Percentiles rank a stretch among this genome's conserved stretches.
Evolutionary conservation across 2,329 filamentous ascomycete species (phyloP).

Genomic region (Zasmidium angulare): DNA sequence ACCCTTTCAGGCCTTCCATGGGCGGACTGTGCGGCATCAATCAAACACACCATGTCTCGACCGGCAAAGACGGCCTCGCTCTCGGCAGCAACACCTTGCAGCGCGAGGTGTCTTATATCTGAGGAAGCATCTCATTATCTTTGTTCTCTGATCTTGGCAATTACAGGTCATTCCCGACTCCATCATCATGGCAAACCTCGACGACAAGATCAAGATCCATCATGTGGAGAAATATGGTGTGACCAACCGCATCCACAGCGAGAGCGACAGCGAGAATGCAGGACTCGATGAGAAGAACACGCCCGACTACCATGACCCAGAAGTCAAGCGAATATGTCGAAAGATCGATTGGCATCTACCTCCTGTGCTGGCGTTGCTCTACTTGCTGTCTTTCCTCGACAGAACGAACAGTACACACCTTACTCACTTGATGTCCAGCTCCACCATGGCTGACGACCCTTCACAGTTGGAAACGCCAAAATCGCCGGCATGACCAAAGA

Average conservation of each 20-base stretch:
- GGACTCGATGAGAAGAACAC: slow-evolving; percentile 14
- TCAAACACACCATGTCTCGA: neutral
- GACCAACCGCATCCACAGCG: neutral
- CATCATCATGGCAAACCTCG: neutral
- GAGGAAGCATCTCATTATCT: neutral
- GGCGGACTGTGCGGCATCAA: neutral
- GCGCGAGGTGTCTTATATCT: neutral
- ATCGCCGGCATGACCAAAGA: slow-evolving; percentile 35
- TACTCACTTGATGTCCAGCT: neutral
- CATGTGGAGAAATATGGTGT: neutral
- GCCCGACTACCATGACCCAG: slow-evolving; percentile 19
- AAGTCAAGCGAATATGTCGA: slow-evolving; percentile 54
- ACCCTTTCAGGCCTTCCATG: neutral
- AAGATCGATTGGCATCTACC: slow-evolving; percentile 22
- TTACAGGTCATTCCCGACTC: neutral
- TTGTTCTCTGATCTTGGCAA: neutral
- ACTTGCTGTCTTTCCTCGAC: slow-evolving; percentile 45
- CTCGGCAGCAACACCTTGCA: neutral
- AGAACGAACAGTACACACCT: slow-evolving; percentile 20
- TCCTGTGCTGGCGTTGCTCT: slow-evolving; percentile 40
- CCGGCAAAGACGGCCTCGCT: neutral
- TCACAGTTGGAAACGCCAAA: slow-evolving; percentile 37
- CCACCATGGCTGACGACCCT: too few relatives aligned
- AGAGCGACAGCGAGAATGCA: slow-evolving; percentile 12
- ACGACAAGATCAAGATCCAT: neutral